phyloP scores from a whole-genome alignment of 1,139 yeast genomes.

The Tardiomyces blankii region DNA sequence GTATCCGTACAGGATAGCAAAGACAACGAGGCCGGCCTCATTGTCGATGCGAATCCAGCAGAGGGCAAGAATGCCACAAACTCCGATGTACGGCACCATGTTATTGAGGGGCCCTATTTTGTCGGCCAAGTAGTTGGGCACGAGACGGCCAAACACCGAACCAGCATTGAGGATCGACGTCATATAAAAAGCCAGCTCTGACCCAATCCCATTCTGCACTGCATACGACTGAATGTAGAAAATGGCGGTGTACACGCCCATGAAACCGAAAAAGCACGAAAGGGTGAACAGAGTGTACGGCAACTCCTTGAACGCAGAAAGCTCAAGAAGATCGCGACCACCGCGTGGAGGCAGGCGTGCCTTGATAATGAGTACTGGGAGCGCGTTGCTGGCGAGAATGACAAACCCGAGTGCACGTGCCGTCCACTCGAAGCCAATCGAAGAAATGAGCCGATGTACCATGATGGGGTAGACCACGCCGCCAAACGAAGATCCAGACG shows the following conservation, averaged over 20 bases:
- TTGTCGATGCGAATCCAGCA: constrained; percentile 29
- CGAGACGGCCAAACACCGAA: too few species aligned
- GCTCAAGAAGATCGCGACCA: constrained; percentile 20
- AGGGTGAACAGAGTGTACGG: constrained; percentile 19
- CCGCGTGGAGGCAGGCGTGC: constrained; percentile 22
- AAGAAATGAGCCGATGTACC: constrained; percentile 25
- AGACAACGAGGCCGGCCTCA: constrained; percentile 10
- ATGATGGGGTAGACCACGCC: constrained; percentile 45
- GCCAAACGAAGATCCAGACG: constrained; percentile 54
- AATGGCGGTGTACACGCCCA: constrained; percentile 26
- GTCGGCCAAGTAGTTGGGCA: too few species aligned
- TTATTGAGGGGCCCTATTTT: constrained; percentile 27
- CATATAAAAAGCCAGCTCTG: constrained; percentile 17
- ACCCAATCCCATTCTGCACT: constrained; percentile 11
- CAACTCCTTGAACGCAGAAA: constrained; percentile 20
- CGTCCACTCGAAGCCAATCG: constrained; percentile 42
- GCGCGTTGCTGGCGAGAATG: constrained; percentile 13
- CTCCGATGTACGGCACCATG: constrained; percentile 21
- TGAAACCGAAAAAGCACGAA: constrained; percentile 22
- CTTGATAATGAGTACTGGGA: constrained; percentile 15
- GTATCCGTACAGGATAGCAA: constrained; percentile 39
- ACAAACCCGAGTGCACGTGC: constrained; percentile 38
- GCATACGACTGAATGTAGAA: constrained; percentile 26
- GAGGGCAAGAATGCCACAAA: constrained; percentile 18
- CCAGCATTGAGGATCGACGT: constrained; percentile 22